Evolutionary conservation across 768 basidiomycete species (phyloP).

Genomic region (Heimioporus sp.): DNA sequence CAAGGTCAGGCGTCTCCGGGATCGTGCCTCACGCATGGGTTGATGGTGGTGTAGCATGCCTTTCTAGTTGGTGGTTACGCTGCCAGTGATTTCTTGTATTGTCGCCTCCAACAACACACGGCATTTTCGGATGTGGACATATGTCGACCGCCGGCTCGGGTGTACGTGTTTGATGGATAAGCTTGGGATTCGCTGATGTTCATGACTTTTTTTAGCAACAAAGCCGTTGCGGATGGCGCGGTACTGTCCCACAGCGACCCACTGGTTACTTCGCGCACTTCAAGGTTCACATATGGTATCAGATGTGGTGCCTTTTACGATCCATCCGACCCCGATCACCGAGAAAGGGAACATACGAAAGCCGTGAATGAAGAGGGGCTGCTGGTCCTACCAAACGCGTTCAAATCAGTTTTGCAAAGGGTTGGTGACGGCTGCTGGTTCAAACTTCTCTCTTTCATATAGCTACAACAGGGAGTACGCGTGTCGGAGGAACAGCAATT

Average conservation of each 20-base stretch:
- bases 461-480: slow-evolving; percentile 7
- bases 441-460: too few relatives aligned
- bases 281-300: slow-evolving; percentile 40
- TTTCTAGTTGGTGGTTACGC: slow-evolving; percentile 54
- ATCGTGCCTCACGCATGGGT: neutral
- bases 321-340: slow-evolving; percentile 34
- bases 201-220: too few relatives aligned
- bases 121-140: slow-evolving; percentile 37
- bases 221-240: slow-evolving; percentile 46
- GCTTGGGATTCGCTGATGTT: too few relatives aligned
- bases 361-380: slow-evolving; percentile 26
- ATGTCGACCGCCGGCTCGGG: too few relatives aligned
- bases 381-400: slow-evolving; percentile 31
- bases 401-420: slow-evolving; percentile 35
- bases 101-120: slow-evolving; percentile 37
- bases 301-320: slow-evolving; percentile 30
- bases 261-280: slow-evolving; percentile 42
- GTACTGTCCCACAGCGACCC: slow-evolving; percentile 39
- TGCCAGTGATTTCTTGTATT: slow-evolving; percentile 45
- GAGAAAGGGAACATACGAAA: slow-evolving; percentile 22
- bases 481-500: slow-evolving; percentile 22
- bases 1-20: slow-evolving; percentile 10
- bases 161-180: too few relatives aligned
- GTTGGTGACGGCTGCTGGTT: slow-evolving; percentile 8
- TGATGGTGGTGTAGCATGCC: slow-evolving; percentile 26